Percentiles rank a stretch among this genome's conserved stretches.
Conservation (phyloP, 2,329 filamentous ascomycete species). For the Aspergillus aculeatus region DNA sequence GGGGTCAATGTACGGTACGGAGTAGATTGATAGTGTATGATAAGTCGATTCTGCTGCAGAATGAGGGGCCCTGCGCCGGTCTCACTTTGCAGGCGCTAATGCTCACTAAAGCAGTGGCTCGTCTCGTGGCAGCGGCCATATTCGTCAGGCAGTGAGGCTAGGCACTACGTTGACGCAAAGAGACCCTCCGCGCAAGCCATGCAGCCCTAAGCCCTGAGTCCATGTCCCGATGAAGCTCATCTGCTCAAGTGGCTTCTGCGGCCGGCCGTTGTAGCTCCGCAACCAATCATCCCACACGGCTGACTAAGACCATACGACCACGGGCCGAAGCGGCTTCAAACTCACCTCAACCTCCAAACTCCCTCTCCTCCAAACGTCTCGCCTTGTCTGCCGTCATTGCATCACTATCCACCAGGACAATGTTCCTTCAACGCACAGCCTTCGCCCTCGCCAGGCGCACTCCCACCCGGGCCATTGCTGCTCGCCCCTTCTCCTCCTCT, state of each 20-base stretch:
- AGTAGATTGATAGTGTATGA: constrained; percentile 13
- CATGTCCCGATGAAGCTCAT: constrained; percentile 15
- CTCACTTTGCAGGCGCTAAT: constrained; percentile 3
- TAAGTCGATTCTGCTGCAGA: constrained; percentile 11
- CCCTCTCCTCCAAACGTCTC: constrained; percentile 30
- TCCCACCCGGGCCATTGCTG: constrained; percentile 42
- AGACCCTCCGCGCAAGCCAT: background rate
- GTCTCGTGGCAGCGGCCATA: background rate
- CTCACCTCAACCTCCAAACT: constrained; percentile 39
- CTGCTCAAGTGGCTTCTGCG: constrained; percentile 15
- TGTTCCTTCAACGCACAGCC: constrained; percentile 50
- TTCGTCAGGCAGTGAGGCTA: background rate
- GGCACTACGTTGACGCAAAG: background rate
- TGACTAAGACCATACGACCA: constrained; percentile 27
- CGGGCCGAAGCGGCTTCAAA: constrained; percentile 43
- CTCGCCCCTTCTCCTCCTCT: constrained; percentile 47
- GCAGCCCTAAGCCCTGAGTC: constrained; percentile 22
- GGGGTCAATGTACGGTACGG: constrained; percentile 13
- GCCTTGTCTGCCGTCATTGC: constrained; percentile 24
- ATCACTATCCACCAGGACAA: constrained; percentile 32
- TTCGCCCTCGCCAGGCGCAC: constrained; percentile 48
- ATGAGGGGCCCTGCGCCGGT: constrained; percentile 3
- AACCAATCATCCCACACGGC: constrained; percentile 25
- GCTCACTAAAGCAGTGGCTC: constrained; percentile 3
- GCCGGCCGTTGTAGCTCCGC: constrained; percentile 18